Base-by-base conservation (phyloP, 2,329 filamentous ascomycete species). In the Elsinoe arachidis region DNA sequence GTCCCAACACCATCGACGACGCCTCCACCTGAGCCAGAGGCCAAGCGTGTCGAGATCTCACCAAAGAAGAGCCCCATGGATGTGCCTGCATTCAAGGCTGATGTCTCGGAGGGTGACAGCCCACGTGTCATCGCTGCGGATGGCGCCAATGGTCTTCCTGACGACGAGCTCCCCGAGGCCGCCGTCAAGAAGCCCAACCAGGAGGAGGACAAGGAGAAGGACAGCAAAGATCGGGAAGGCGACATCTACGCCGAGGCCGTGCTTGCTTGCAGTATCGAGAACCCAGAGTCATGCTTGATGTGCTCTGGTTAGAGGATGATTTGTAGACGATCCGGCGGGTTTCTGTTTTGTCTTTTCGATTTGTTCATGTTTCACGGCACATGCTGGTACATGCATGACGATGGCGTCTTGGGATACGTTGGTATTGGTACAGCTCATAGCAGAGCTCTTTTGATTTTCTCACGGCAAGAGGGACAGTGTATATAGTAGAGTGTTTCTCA, bases 221-320 rank as follows among this genome's bases (percentile, higher is more conserved):
- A 86, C 61, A 90, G 80, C 67, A 82, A 85, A 62, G 84, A 86
- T 63, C 82, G 88, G 10, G 91, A 96, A 72, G 83, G 83, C 53
- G 92, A 99, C 70, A 99, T 99, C 65, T 99, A 96, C 73, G 92
- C 92, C 0, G 88, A 97, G 65, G 89, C 91, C 59, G 91, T 88
- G 14, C 78, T 99, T 70, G 83, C 85, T 66, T 99, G 93, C 79
- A 96, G 91, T 76, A 97, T 99, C 72, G 91, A 97, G 70, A 96
- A 97, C 78, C 90, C 87, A 65, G 93, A 99, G 72, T 80, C 86
- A 49, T 99, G 93, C 72, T 72, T 96, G 63, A 97, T 99, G 93
- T 99, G 93, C 84, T 95, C 89, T 74, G 92, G 91, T 78, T 97
- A 81, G 55, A 26, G 26, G 26, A 17, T 57, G 5, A 3, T 15